These are phyloP conservation scores for Neurospora tetraspora DNA, from an alignment of 495 filamentous ascomycete species.

Conservation along the genomic window DNA sequence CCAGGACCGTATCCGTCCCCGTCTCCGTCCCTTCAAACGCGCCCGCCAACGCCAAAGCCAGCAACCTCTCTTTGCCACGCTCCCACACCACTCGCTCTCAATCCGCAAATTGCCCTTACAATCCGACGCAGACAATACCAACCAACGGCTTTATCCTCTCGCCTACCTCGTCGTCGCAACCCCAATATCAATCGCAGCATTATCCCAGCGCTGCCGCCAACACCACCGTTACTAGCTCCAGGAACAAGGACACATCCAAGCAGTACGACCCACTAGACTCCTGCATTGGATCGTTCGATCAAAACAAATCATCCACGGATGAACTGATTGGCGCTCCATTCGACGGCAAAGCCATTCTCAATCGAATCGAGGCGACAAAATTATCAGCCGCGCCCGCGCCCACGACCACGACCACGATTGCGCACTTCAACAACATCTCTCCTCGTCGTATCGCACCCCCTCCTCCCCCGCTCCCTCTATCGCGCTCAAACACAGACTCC, in stretches of 20 bases:
- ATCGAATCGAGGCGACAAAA: slow-evolving; percentile 54
- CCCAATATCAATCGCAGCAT: slow-evolving; percentile 8
- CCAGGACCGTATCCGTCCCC: slow-evolving; percentile 12
- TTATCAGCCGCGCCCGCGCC: slow-evolving; percentile 26
- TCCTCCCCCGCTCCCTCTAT: slow-evolving; percentile 41
- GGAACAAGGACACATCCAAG: slow-evolving; percentile 1
- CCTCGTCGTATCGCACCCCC: slow-evolving; percentile 30
- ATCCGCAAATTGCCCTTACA: slow-evolving; percentile 17
- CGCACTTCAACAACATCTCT: slow-evolving; percentile 15
- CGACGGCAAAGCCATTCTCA: slow-evolving; percentile 59
- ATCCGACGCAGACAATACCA: slow-evolving; percentile 25
- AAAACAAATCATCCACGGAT: slow-evolving; percentile 32
- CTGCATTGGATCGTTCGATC: neutral
- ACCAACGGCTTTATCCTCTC: slow-evolving; percentile 21
- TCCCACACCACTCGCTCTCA: slow-evolving; percentile 20
- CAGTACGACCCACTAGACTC: slow-evolving; percentile 1
- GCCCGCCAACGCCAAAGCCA: slow-evolving; percentile 19
- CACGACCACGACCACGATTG: neutral
- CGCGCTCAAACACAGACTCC: slow-evolving; percentile 50
- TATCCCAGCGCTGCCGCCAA: neutral
- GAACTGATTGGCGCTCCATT: slow-evolving; percentile 62
- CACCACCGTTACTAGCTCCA: neutral
- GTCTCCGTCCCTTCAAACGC: slow-evolving; percentile 24
- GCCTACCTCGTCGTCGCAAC: slow-evolving; percentile 1
- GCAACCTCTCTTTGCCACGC: slow-evolving; percentile 29